Conservation (phyloP, 1,139 yeast species). For the Hansenula sp. region DNA sequence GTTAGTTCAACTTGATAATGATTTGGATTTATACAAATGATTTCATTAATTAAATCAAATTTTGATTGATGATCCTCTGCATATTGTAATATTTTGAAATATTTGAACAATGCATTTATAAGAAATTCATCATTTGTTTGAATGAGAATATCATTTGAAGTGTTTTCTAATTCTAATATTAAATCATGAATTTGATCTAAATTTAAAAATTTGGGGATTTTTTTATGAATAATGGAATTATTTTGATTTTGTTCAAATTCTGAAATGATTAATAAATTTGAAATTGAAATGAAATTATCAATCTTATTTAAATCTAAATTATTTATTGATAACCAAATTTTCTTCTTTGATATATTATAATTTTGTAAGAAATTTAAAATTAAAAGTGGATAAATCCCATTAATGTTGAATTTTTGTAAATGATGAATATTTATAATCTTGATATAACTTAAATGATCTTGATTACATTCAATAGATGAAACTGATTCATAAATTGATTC, state of each 20-base stretch:
- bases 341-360: constrained; percentile 17
- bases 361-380: constrained; percentile 16
- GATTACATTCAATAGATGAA: constrained; percentile 49
- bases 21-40: constrained; percentile 19
- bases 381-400: constrained; percentile 52
- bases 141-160: constrained; percentile 12
- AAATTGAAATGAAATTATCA: constrained; percentile 1
- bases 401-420: constrained; percentile 73
- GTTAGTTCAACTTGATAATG: constrained; percentile 15
- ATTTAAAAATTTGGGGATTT: background rate
- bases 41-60: constrained; percentile 11
- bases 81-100: constrained; percentile 12
- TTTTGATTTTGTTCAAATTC: constrained; percentile 1
- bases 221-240: background rate
- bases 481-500: constrained; percentile 81
- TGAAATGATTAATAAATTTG: constrained; percentile 2
- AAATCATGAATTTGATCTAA: constrained; percentile 19
- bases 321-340: constrained; percentile 16
- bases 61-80: constrained; percentile 1
- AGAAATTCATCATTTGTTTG: constrained; percentile 18
- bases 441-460: constrained; percentile 54
- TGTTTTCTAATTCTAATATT: constrained; percentile 15
- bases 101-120: constrained; percentile 19
- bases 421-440: constrained; percentile 91
- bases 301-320: constrained; percentile 1